Base-by-base conservation (phyloP, 495 filamentous ascomycete genomes). In the Penicillium mononematosum region DNA sequence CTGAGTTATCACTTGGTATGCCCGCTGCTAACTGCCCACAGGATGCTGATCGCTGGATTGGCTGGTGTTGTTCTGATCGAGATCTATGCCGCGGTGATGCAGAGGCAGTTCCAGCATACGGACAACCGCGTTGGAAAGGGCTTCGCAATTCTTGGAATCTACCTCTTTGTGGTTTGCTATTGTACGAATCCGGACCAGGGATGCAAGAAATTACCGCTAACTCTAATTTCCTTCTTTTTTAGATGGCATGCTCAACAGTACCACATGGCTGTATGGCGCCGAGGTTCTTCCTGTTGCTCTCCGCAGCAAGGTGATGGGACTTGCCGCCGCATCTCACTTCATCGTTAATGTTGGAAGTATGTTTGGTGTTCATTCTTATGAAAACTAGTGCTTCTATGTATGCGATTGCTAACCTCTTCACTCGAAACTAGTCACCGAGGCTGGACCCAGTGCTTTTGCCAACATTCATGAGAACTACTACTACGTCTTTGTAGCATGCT, bases 381-480 rank as follows among this genome's bases (percentile, higher is more conserved):
- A n/a, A n/a, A 39, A 0, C 19, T 47, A n/a, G 8, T 22, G 36
- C 42, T 34, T 29, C 16, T 16, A 17, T 31, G n/a, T 8, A 19
- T 29, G 16, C 14, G 20, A 19, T 27, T 12, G 22, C 47, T 50
- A 52, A 51, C 17, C 4, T 39, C 3, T 10, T 36, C 24, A 24
- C 5, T 24, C 19, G 19, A n/a, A 29, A 31, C 49, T 34, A 71
- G 76, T 85, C 46, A 85, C 82, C 47, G 78, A 85, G 64, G 82
- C 81, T 7, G 82, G 81, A 0, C 82, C 82, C 9, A 82, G 74
- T 50, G 82, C 82, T 2, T 83, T 85, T 58, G 80, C 80, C 36
- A 83, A 75, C 31, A 85, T 85, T 53, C 62, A 73, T 16, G 76
- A 85, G 62, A 85, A 85, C 53, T 85, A 83, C 60, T 85, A 85